Base-by-base conservation (phyloP, 148 eudicot genomes). In the Pharnaceum exiguum region DNA sequence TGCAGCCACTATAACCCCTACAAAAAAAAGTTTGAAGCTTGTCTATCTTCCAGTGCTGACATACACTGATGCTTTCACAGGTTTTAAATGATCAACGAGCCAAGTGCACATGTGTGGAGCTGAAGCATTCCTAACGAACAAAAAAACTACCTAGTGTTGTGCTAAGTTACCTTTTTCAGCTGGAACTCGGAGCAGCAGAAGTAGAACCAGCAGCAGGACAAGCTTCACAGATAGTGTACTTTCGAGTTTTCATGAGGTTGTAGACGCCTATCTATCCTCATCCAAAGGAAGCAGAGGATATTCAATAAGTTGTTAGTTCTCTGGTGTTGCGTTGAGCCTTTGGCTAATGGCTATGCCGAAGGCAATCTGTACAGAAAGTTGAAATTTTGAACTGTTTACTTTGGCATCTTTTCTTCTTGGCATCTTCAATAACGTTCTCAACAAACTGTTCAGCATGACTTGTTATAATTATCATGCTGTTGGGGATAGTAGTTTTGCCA, bases 61-160 rank as follows among this genome's bases (percentile, higher is more conserved):
- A 45, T 23, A 4, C 5, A 7, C 25, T 56, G 42, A 5, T 11
- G 36, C 15, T 26, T 51, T 37, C 68, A 62, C 82, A 89, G 96
- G 68, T 40, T 16, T 61, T 89, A n/a, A 78, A 62, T 7, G 87
- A 82, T 56, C 62, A 19, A 32, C 84, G 89, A 17, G 82, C 86
- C 27, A 89, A 67, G 57, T 89, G 96, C 89, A 80, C 42, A 66
- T 89, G 96, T 53, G 63, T 77, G 15, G 69, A 71, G 19, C 64
- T 49, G 43, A 66, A 60, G 68, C 46, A 19, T 6, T 66, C 60
- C n/a, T n/a, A 25, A 21, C 12, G 38, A 50, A 38, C 57, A 30
- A 69, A 33, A 65, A 59, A 28, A 45, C 55, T 7, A 28, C 24
- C 27, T 48, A 57, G 61, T 32, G 53, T 4, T 38, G 18, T 9